phyloP scores from a whole-genome alignment of 768 basidiomycete genomes.

The Clitopilus passeckerianus region DNA sequence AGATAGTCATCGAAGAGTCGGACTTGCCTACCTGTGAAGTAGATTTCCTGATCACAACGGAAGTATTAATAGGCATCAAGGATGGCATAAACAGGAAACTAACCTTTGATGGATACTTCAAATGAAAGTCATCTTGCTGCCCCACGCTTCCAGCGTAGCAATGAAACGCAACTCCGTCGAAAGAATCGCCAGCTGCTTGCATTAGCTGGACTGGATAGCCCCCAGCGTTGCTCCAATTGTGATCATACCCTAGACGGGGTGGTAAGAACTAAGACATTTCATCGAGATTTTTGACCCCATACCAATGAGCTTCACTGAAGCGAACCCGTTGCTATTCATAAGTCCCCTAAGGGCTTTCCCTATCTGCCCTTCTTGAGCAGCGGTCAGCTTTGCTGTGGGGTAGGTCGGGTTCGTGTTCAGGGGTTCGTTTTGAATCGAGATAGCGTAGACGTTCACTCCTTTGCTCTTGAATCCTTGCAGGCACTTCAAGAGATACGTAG shows the following conservation, averaged over 20 bases:
- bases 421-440: conserved; percentile 55
- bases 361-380: conserved; percentile 49
- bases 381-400: conserved; percentile 52
- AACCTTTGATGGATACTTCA: conserved; percentile 51
- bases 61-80: neutral
- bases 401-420: conserved; percentile 58
- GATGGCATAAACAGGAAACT: neutral
- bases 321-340: conserved; percentile 57
- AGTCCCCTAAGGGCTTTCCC: conserved; percentile 47
- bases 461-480: conserved; percentile 60
- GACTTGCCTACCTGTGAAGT: conserved; percentile 29
- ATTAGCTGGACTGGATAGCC: conserved; percentile 60
- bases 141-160: conserved; percentile 49
- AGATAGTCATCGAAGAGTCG: neutral
- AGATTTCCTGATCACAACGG: conserved; percentile 24
- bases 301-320: conserved; percentile 55
- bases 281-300: neutral
- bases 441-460: conserved; percentile 56
- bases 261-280: neutral
- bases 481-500: conserved; percentile 62
- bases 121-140: conserved; percentile 53
- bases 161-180: conserved; percentile 69
- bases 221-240: conserved; percentile 66
- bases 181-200: conserved; percentile 46
- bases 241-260: conserved; percentile 36